Conservation (phyloP, 2,329 filamentous ascomycete species). For the Neonectria faginata region DNA sequence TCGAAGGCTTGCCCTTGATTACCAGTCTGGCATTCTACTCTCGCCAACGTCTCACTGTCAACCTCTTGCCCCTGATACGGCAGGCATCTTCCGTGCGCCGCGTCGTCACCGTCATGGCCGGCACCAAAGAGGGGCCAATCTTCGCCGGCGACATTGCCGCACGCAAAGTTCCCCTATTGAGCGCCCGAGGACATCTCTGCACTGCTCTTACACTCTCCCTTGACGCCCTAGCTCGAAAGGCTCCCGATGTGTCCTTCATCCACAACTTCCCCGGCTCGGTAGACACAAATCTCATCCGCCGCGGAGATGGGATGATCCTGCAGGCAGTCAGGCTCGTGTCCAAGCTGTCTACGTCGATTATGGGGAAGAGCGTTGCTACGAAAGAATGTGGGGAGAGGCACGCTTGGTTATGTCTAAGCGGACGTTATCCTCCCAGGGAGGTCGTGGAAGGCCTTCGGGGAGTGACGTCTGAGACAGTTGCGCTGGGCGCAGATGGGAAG, state of each 20-base stretch:
- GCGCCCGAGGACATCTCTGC: conserved; percentile 39
- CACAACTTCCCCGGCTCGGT: conserved; percentile 48
- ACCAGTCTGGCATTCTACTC: conserved; percentile 67
- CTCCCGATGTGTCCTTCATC: conserved; percentile 44
- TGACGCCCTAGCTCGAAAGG: conserved; percentile 38
- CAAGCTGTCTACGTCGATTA: conserved; percentile 18
- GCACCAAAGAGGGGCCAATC: conserved; percentile 36
- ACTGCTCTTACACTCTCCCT: conserved; percentile 43
- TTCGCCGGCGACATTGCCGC: conserved; percentile 40
- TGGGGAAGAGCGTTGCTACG: conserved; percentile 30
- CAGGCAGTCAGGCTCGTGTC: conserved; percentile 32
- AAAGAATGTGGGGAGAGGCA: conserved; percentile 44
- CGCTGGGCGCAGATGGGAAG: conserved; percentile 35
- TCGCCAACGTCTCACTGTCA: conserved; percentile 66
- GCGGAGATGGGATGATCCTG: conserved; percentile 36
- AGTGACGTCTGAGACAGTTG: conserved; percentile 17
- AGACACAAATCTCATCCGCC: conserved; percentile 42
- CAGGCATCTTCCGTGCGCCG: conserved; percentile 33
- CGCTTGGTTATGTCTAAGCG: conserved; percentile 39
- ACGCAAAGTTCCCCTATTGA: conserved; percentile 37
- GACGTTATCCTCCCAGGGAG: conserved; percentile 33
- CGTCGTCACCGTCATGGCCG: conserved; percentile 45
- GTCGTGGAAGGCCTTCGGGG: background rate
- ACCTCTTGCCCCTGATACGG: conserved; percentile 67
- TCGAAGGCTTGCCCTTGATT: conserved; percentile 66